Conservation (phyloP, 202 grass and related monocot genomes). For the Hordeum pubiflorum region DNA sequence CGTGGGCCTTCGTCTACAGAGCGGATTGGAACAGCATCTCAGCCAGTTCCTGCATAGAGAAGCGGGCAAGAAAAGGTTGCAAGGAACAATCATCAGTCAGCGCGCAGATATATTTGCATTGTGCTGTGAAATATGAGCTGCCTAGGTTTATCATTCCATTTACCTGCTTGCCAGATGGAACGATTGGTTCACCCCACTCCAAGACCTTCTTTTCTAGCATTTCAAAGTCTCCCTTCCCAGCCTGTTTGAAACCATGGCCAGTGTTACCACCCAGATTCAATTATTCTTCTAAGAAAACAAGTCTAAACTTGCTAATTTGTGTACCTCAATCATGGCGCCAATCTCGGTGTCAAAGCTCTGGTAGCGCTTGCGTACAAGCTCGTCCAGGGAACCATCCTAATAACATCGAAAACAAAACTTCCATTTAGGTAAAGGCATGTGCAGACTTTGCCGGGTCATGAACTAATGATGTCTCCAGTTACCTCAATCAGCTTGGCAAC, state of each 20-base stretch:
- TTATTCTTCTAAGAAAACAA: neutral
- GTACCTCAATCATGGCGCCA: conserved; percentile 73
- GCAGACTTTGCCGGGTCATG: neutral
- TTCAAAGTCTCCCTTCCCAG: conserved; percentile 77
- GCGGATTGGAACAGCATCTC: conserved; percentile 89
- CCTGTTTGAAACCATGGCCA: conserved; percentile 31
- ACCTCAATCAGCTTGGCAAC: conserved; percentile 81
- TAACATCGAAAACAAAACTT: neutral
- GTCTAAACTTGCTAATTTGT: neutral
- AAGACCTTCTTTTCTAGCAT: conserved; percentile 78
- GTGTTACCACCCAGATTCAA: neutral
- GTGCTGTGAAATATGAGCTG: neutral
- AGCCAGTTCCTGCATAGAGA: conserved; percentile 61
- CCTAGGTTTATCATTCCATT: neutral
- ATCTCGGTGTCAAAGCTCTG: conserved; percentile 84
- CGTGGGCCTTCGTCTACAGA: conserved; percentile 39
- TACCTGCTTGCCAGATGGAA: conserved; percentile 90
- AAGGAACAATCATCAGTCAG: neutral
- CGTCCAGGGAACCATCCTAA: conserved; percentile 79
- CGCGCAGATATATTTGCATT: neutral
- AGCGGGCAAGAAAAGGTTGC: neutral
- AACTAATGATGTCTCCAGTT: conserved; percentile 12
- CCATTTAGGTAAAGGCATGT: neutral
- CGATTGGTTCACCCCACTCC: conserved; percentile 85
- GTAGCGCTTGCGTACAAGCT: conserved; percentile 85